Base-by-base conservation (phyloP, 768 basidiomycete species). In the Suillus occidentalis region DNA sequence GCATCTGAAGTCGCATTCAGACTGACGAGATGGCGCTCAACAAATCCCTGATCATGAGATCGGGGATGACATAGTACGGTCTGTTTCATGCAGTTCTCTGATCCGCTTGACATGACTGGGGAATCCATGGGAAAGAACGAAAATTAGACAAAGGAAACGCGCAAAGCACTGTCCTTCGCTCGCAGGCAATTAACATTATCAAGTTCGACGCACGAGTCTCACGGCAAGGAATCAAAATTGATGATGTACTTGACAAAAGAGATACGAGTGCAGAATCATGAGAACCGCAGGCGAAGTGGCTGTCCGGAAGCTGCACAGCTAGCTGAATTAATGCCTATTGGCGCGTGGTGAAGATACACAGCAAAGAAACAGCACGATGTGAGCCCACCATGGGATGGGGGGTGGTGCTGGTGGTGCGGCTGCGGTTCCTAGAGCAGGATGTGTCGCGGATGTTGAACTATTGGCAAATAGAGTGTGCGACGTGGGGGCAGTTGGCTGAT, bases 11-110 rank as follows among this genome's bases (percentile, higher is more conserved):
- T 67, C 50, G 61, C 42, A 16, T 6, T 22, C 62, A 43, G 67
- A 83, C 28, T 67, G 72, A 92, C 87, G 95, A 95, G 73, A 96
- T 95, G n/a, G 84, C 87, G 56, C 28, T 85, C 58, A 96, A 83
- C 70, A 97, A 76, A 96, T 84, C 50, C 6, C 7, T 18, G 43
- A 43, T 84, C 50, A 91, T 84, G 67, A 94, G 84, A 81, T 94
- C 89, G 25, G 94, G 95, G 66, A 97, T 90, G 31, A 84, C 28
- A 28, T 28, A 28, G 28, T 28, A 28, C 3, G 3, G 3, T 28
- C 78, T 91, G 91, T 66, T 89, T 81, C 59, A 83, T 71, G 63
- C 66, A 66, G 20, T 72, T 53, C 58, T 66, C 63, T 14, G 63
- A 61, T 20, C 64, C 28, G 18, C 63, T 20, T 34, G n/a, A 65